Evolutionary conservation across 148 eudicot species (phyloP).

Genomic region (Suaeda aralocaspica): DNA sequence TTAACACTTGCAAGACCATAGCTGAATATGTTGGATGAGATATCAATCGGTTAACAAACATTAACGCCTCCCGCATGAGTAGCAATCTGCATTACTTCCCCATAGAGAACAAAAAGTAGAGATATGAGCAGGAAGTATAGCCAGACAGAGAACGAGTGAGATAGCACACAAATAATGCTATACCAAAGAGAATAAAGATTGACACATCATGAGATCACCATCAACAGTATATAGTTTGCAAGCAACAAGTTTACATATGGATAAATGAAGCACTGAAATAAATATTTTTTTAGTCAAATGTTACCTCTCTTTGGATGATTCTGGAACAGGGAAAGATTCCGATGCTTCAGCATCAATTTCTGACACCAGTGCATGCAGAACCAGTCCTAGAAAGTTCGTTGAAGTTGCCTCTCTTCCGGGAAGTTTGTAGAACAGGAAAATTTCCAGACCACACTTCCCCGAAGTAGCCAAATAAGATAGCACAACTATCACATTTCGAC

Average conservation of each 20-base stretch:
- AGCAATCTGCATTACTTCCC: conserved; percentile 50
- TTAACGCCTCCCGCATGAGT: conserved; percentile 77
- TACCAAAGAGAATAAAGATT: not conserved
- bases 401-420: conserved; percentile 20
- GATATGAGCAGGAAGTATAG: not conserved
- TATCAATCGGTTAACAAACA: conserved; percentile 72
- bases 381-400: conserved; percentile 45
- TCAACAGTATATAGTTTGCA: not conserved
- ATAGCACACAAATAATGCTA: too few species aligned
- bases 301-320: conserved; percentile 63
- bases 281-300: not conserved
- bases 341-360: conserved; percentile 59
- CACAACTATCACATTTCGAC: conserved; percentile 48
- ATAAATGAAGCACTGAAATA: not conserved
- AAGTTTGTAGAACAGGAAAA: conserved; percentile 50
- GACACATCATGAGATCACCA: not conserved
- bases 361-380: conserved; percentile 50
- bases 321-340: conserved; percentile 43
- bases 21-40: conserved; percentile 64
- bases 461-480: conserved; percentile 75
- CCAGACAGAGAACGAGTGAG: not conserved
- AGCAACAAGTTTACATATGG: not conserved
- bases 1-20: conserved; percentile 52
- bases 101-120: not conserved
- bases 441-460: conserved; percentile 60